Evolutionary conservation across 1,284 basidiomycete genomes (phyloP).

Genomic region (Fistulina hepatica): DNA sequence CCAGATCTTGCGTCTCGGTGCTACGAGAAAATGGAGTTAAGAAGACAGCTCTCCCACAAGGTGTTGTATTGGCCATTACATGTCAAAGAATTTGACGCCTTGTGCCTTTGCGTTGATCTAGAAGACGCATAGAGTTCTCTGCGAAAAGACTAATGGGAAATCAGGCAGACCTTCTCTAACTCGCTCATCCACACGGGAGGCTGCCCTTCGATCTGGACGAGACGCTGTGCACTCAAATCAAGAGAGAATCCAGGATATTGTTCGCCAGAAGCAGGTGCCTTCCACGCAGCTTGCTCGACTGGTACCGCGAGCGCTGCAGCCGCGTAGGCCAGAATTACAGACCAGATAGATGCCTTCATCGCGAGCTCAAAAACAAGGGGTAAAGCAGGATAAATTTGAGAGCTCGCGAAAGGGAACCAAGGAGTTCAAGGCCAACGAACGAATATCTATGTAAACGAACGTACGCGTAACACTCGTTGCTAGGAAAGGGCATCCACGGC

Average conservation of each 20-base stretch:
- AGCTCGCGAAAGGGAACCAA: too few relatives aligned
- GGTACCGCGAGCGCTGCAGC: slow-evolving; percentile 25
- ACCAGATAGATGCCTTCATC: slow-evolving; percentile 38
- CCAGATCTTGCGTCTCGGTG: slow-evolving; percentile 62
- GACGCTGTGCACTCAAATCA: slow-evolving; percentile 50
- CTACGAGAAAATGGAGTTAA: slow-evolving; percentile 31
- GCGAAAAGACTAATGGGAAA: slow-evolving; percentile 8
- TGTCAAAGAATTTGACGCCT: slow-evolving; percentile 76
- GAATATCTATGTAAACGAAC: too few relatives aligned
- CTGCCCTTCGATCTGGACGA: slow-evolving; percentile 65
- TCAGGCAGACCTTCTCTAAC: slow-evolving; percentile 55
- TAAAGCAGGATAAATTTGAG: too few relatives aligned
- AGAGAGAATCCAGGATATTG: slow-evolving; percentile 27
- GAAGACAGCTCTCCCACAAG: slow-evolving; percentile 13
- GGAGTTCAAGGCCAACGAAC: too few relatives aligned
- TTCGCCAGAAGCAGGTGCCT: too few relatives aligned
- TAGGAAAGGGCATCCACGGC: too few relatives aligned
- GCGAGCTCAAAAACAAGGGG: slow-evolving; percentile 13
- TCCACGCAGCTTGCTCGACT: slow-evolving; percentile 24
- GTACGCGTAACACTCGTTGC: too few relatives aligned
- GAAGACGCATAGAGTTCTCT: slow-evolving; percentile 1
- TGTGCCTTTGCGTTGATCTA: slow-evolving; percentile 71
- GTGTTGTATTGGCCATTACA: slow-evolving; percentile 38
- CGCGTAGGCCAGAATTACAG: slow-evolving; percentile 29
- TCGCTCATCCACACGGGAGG: slow-evolving; percentile 73